Evolutionary conservation across 495 filamentous ascomycete species (phyloP).

Genomic region (Trichodelitschia bisporula): DNA sequence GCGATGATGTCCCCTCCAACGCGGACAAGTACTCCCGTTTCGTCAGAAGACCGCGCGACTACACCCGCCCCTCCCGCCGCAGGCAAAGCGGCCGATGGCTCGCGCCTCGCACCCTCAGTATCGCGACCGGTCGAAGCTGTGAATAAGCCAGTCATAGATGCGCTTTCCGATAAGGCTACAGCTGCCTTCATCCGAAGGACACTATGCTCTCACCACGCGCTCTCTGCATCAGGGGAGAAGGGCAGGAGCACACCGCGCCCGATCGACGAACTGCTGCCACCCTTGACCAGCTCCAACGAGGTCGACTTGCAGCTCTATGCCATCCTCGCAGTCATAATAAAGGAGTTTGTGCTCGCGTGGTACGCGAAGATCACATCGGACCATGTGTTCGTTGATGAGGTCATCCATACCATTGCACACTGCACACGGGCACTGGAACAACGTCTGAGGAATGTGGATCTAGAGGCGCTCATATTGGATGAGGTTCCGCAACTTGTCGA

Average conservation of each 20-base stretch:
- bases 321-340: conserved; percentile 62
- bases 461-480: conserved; percentile 64
- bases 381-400: conserved; percentile 60
- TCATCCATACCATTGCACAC: conserved; percentile 72
- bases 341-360: conserved; percentile 79
- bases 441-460: conserved; percentile 53
- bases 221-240: conserved; percentile 11
- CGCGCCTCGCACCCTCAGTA: too few relatives aligned
- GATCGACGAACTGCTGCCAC: conserved; percentile 62
- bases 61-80: too few relatives aligned
- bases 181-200: conserved; percentile 35
- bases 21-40: too few relatives aligned
- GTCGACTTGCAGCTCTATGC: conserved; percentile 84
- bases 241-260: conserved; percentile 21
- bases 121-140: too few relatives aligned
- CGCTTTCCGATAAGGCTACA: conserved; percentile 30
- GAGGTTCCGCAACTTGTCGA: conserved; percentile 68
- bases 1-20: too few relatives aligned
- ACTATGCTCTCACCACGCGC: conserved; percentile 29
- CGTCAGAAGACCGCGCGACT: too few relatives aligned
- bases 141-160: conserved; percentile 15
- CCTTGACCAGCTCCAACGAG: conserved; percentile 77
- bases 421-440: conserved; percentile 71
- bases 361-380: conserved; percentile 82
- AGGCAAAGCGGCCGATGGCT: too few relatives aligned